Evolutionary conservation across 495 filamentous ascomycete genomes (phyloP), one percentile per base, ranked within the genome.

Genomic region (Trichodelitschia bisporula): DNA sequence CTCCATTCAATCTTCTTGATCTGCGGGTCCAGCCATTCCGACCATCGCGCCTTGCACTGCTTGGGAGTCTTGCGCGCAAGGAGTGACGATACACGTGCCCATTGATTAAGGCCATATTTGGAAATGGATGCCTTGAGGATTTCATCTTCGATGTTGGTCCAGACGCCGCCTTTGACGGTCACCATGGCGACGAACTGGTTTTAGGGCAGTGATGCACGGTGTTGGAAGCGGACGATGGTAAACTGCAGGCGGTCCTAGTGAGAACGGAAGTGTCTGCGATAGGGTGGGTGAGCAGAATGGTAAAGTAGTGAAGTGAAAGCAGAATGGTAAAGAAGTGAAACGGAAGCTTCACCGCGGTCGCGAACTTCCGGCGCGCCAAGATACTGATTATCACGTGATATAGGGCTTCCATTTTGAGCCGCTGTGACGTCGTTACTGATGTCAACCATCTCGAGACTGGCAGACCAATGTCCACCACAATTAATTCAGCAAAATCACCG

Each of bases 1-100:
- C 79, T 90, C 89, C 89, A 97, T 49, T 97, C 86, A 43, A 89
- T 82, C 58, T 95, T 95, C 36, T 82, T 76, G 54, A 95, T 95
- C 39, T 76, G 77, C 2, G 86, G 86, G 42, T 95, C 86, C 38
- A 97, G 67, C 84, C 86, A 97, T 65, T 97, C 89, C 37, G 72
- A 62, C 86, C 86, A 97, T 51, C 86, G 68, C 27, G 86, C 89
- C 56, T 95, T 95, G 64, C 86, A 95, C 56, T 95, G 89, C 54
- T 97, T 97, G 17, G 86, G 77, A 6, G 86, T 93, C 53, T 97
- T 97, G 39, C 89, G 75, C 45, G 86, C 84, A 46, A 97, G 70
- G 23, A 97, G 69, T 15, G 89, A 95, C 27, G 86, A 93, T 24
- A 93, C 84, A 47, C 86, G 86, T 46, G 89, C 84, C 86, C 86